Evolutionary conservation across 2,329 filamentous ascomycete genomes (phyloP), one percentile per base, ranked within the genome.

Genomic region (Trichophyton verrucosum): DNA sequence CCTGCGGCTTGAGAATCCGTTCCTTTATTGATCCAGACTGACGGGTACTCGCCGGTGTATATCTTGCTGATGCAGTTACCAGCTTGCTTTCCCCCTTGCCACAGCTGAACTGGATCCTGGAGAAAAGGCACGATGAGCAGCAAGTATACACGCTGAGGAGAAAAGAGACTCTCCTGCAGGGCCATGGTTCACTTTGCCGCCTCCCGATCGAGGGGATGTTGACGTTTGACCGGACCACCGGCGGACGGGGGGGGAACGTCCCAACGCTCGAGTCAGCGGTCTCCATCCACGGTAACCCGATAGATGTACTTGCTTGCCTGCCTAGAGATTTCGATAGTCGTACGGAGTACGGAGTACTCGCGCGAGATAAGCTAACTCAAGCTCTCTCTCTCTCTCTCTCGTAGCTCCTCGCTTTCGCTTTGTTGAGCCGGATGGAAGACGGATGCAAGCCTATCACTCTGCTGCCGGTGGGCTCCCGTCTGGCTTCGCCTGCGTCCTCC

Each of bases 1-100:
- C 55, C 15, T 38, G 55, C 55, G 55, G 55, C 33, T 40, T 57
- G 55, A 24, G 55, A 38, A 57, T 57, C 55, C 55, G 55, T 40
- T 17, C 38, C 55, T 57, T 57, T 57, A 61, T 57, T 56, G 61
- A 62, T 62, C 61, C 61, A 61, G 61, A 27, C 61, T 59, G 59
- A 56, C 59, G 61, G 61, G 24, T 55, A 20, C 9, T 38, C 22
- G 58, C 27, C 15, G 24, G 56, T 44, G 40, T 44, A 17, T 44
- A 44, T 17, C n/a, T 7, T 44, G 13, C 40, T 44, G 33, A 5
- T 15, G 40, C 11, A n/a, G 40, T 44, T 17, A 44, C 33, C 40
- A 44, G 40, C 40, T 44, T 44, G 57, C 60, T n/a, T 36, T 7
- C 11, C 20, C 59, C 49, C 49, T 53, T 53, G 49, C 49, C 49